Evolutionary conservation across 202 grass and related monocot species (phyloP).

Genomic region (Cymbopogon flexuosus): DNA sequence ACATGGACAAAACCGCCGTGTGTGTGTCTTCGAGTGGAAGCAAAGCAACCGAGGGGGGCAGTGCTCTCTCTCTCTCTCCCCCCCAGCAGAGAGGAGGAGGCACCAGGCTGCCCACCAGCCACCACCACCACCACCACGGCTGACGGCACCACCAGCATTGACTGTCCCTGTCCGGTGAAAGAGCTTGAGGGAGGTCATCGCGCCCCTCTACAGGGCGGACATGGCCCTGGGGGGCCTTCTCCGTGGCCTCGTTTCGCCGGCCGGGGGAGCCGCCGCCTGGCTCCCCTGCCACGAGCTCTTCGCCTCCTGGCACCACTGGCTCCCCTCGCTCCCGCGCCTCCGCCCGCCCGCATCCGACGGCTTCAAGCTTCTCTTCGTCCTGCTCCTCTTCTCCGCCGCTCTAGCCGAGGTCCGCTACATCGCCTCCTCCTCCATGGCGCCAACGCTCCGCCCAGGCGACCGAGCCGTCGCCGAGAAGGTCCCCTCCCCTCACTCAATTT

Average conservation of each 20-base stretch:
- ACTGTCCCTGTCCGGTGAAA: no score
- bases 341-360: constrained; percentile 34
- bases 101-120: no score
- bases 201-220: no score
- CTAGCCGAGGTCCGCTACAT: constrained; percentile 56
- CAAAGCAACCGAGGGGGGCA: background rate
- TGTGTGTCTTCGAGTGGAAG: constrained; percentile 26
- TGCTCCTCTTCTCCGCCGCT: constrained; percentile 44
- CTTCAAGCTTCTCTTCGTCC: constrained; percentile 45
- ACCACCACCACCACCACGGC: no score
- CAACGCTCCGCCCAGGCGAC: constrained; percentile 44
- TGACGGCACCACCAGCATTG: background rate
- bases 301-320: constrained; percentile 32
- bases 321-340: constrained; percentile 21
- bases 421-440: constrained; percentile 57
- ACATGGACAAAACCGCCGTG: background rate
- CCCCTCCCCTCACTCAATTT: no score
- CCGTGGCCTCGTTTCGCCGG: constrained; percentile 26
- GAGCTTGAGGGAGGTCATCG: no score
- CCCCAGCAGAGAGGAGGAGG: no score
- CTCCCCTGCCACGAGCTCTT: constrained; percentile 47
- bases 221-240: constrained; percentile 26
- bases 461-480: constrained; percentile 42
- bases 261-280: constrained; percentile 25
- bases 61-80: no score